Evolutionary conservation across 2,329 filamentous ascomycete genomes (phyloP), one percentile per base, ranked within the genome.

Genomic region (Elsinoe arachidis): DNA sequence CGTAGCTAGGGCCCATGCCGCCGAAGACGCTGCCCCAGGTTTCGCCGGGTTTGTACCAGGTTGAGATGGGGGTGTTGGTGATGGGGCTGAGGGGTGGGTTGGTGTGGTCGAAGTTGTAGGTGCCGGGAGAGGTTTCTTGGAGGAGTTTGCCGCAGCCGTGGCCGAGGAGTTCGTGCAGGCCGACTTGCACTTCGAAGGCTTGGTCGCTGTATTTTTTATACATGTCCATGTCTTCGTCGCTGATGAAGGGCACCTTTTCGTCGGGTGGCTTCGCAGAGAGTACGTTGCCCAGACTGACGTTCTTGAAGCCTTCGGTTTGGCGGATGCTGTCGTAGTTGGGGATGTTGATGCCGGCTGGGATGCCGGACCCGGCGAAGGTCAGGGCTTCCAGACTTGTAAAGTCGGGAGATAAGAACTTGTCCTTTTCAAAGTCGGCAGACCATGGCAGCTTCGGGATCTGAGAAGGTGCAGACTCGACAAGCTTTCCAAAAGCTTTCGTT

Each of bases 11-110:
- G 37, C 91, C 90, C 62, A 95, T 83, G 60, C 87, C 83, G 23
- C 91, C 90, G 67, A 97, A 97, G 0, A 96, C 89, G 4, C 86
- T 90, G 57, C 89, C 88, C 91, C 91, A 97, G 0, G 92, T 97
- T 72, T 96, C 89, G 2, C 90, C 90, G 2, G 90, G 90, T 73
- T 93, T 95, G 76, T 97, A 97, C 85, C 87, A 96, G 1, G 86
- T 89, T 1, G 81, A 82, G 49, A 96, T 78, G 1, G 88, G 87
- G 71, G 92, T 86, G 60, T 82, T 79, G 4, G 84, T 88, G 39
- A 96, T 72, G 0, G 91, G 92, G 66, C 84, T 95, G 54, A 89
- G 74, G 0, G 92, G 92, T 6, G 88, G 90, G 68, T 89, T 88
- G 60, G 84, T 76, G 59, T 84, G 76, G 68, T 97, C 88, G 67